Conservation (phyloP, 1,139 yeast genomes). For the Maudiozyma humilis region DNA sequence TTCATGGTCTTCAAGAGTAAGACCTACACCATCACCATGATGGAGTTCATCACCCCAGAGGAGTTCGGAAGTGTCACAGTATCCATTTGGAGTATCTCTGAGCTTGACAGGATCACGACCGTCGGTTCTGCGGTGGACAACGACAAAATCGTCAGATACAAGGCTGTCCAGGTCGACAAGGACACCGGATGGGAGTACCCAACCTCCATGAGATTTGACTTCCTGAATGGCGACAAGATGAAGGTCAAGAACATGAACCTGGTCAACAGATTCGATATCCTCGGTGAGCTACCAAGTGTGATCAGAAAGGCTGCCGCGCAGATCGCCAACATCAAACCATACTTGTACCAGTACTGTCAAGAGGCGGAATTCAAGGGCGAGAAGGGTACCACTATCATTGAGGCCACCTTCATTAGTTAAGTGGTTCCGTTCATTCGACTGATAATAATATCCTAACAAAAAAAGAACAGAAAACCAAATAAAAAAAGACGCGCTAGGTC, state of each 20-base stretch:
- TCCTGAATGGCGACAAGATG: slow-evolving; percentile 34
- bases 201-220: slow-evolving; percentile 46
- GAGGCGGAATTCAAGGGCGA: slow-evolving; percentile 25
- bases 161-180: slow-evolving; percentile 41
- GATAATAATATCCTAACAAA: no score
- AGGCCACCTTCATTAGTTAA: slow-evolving; percentile 25
- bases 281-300: slow-evolving; percentile 82
- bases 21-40: slow-evolving; percentile 56
- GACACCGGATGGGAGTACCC: slow-evolving; percentile 82
- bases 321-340: slow-evolving; percentile 79
- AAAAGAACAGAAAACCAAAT: no score
- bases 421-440: no score
- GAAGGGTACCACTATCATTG: slow-evolving; percentile 25
- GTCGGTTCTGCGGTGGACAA: slow-evolving; percentile 38
- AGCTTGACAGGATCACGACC: slow-evolving; percentile 48
- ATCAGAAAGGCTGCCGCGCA: slow-evolving; percentile 74
- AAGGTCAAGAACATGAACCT: slow-evolving; percentile 35
- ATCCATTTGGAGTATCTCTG: slow-evolving; percentile 56
- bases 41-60: slow-evolving; percentile 82
- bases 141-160: slow-evolving; percentile 53
- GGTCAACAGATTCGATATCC: slow-evolving; percentile 78
- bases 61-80: slow-evolving; percentile 67
- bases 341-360: slow-evolving; percentile 75
- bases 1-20: slow-evolving; percentile 72
- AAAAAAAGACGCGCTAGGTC: no score